A percentile compares a stretch with the other conserved stretches of the same genome.
These are phyloP conservation scores for Vigna mungo DNA, from an alignment of 306 rosid genomes.

Conservation along the genomic window DNA sequence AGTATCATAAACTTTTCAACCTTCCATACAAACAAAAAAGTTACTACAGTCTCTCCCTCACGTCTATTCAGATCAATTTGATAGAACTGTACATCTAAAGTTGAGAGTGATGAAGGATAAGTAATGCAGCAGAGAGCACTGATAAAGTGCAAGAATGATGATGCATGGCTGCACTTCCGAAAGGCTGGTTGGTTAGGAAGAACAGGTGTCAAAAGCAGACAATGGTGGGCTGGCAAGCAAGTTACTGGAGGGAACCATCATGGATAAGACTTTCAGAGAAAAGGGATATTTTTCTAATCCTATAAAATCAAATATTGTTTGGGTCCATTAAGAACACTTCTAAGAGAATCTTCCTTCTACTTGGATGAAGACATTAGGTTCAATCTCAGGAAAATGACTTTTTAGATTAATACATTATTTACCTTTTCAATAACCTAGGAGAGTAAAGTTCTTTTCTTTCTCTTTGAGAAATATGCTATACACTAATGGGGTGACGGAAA, in stretches of 20 bases:
- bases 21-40: slow-evolving; percentile 3
- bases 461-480: neutral
- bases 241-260: too few species aligned
- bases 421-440: neutral
- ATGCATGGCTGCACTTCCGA: neutral
- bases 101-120: neutral
- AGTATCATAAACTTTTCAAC: neutral
- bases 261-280: neutral
- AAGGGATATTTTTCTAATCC: neutral
- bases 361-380: too few species aligned
- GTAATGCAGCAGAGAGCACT: neutral
- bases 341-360: too few species aligned
- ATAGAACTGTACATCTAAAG: neutral
- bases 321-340: too few species aligned
- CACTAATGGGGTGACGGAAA: neutral
- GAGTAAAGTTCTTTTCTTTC: neutral
- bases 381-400: neutral
- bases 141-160: neutral
- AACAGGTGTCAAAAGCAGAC: neutral
- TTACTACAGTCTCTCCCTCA: neutral
- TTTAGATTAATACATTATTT: neutral
- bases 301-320: neutral
- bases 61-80: neutral
- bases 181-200: neutral
- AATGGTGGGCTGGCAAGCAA: too few species aligned